phyloP scores from a whole-genome alignment of 306 rosid species.

The Rosa multiflora region DNA sequence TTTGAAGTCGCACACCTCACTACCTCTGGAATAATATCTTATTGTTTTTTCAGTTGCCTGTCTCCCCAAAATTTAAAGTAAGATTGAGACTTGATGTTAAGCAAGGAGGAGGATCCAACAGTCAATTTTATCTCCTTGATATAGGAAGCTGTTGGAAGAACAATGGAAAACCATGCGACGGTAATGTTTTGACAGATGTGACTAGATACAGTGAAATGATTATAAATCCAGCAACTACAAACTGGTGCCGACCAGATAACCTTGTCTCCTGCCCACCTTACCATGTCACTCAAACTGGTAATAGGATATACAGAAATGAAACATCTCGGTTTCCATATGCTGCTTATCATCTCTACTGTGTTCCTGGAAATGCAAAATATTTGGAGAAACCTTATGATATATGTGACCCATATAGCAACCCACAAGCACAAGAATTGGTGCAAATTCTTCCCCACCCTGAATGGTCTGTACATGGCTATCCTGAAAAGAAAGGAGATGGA shows the following conservation, averaged over 20 bases:
- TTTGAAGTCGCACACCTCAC: background rate
- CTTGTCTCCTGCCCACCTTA: slow-evolving; percentile 49
- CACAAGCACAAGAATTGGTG: slow-evolving; percentile 54
- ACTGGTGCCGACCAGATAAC: slow-evolving; percentile 42
- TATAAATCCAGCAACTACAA: slow-evolving; percentile 44
- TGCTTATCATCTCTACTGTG: slow-evolving; percentile 56
- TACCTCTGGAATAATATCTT: background rate
- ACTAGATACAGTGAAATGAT: slow-evolving; percentile 61
- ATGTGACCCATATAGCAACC: slow-evolving; percentile 64
- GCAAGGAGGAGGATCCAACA: slow-evolving; percentile 49
- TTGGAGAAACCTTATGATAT: slow-evolving; percentile 49
- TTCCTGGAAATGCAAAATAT: slow-evolving; percentile 44
- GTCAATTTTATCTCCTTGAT: slow-evolving; percentile 50
- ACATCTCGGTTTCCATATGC: slow-evolving; percentile 53
- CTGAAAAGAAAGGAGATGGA: slow-evolving; percentile 50
- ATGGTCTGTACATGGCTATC: slow-evolving; percentile 60
- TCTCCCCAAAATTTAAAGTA: slow-evolving; percentile 52
- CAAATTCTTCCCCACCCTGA: slow-evolving; percentile 65
- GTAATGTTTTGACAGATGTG: slow-evolving; percentile 44
- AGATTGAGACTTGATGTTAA: slow-evolving; percentile 40
- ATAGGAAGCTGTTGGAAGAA: slow-evolving; percentile 65
- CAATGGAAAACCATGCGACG: slow-evolving; percentile 48
- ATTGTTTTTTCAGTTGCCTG: slow-evolving; percentile 36
- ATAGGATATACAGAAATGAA: slow-evolving; percentile 44
- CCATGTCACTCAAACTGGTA: slow-evolving; percentile 42